Percentiles rank a stretch among this genome's conserved stretches.
These are phyloP conservation scores for Dothiorella sarmentorum DNA, from an alignment of 2,329 filamentous ascomycete species.

Conservation along the genomic window DNA sequence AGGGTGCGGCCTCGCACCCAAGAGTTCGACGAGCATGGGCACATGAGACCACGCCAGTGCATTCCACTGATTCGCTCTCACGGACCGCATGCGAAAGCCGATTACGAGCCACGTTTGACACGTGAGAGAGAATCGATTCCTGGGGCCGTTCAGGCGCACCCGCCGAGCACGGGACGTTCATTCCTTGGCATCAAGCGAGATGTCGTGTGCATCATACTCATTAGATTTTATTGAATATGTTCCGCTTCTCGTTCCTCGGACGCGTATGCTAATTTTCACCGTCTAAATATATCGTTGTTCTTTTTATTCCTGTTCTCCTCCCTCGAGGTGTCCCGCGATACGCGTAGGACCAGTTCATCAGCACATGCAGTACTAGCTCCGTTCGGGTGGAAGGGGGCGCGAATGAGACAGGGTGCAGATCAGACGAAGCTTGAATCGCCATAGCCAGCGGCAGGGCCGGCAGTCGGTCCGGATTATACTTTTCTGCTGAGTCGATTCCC, in stretches of 20 bases:
- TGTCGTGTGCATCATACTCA: slow-evolving; percentile 12
- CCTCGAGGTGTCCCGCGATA: background rate
- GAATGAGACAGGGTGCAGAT: slow-evolving; percentile 10
- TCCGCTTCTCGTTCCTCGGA: slow-evolving; percentile 4
- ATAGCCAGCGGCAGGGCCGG: slow-evolving; percentile 10
- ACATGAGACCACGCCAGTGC: background rate
- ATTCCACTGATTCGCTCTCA: background rate
- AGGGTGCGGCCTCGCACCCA: slow-evolving; percentile 4
- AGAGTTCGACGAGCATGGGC: background rate
- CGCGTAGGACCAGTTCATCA: background rate
- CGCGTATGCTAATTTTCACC: slow-evolving; percentile 9
- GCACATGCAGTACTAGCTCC: slow-evolving; percentile 13
- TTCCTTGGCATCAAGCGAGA: slow-evolving; percentile 16
- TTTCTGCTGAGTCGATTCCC: slow-evolving; percentile 11
- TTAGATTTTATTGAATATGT: slow-evolving; percentile 11
- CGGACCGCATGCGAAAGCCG: background rate
- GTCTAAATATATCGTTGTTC: slow-evolving; percentile 1
- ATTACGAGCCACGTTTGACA: slow-evolving; percentile 6
- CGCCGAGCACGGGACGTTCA: background rate
- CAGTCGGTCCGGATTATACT: slow-evolving; percentile 9
- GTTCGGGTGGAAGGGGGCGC: slow-evolving; percentile 8
- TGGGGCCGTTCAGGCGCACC: slow-evolving; percentile 12
- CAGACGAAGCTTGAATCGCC: slow-evolving; percentile 16
- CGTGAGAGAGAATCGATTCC: slow-evolving; percentile 9
- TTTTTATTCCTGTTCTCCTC: background rate